Conservation (phyloP, 2,329 filamentous ascomycete species). For the Botrytis byssoidea region DNA sequence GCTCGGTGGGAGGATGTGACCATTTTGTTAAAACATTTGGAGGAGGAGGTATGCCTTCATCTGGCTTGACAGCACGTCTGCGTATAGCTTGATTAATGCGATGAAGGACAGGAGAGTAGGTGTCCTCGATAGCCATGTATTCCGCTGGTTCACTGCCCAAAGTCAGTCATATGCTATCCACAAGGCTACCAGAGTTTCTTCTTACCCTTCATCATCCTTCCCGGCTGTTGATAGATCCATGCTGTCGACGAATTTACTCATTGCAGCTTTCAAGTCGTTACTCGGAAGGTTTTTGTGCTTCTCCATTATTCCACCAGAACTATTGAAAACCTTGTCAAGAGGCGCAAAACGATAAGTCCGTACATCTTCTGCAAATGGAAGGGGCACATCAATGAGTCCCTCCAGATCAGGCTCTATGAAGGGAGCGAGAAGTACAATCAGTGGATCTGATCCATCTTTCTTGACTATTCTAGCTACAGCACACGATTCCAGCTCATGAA, state of each 20-base stretch:
- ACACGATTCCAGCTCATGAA: slow-evolving; percentile 81
- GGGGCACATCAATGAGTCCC: slow-evolving; percentile 82
- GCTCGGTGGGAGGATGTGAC: slow-evolving; percentile 66
- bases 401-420: slow-evolving; percentile 76
- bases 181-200: slow-evolving; percentile 17
- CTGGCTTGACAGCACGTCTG: slow-evolving; percentile 73
- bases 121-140: slow-evolving; percentile 75
- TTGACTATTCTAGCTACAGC: slow-evolving; percentile 81
- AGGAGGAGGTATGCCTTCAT: slow-evolving; percentile 59
- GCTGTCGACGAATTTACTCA: slow-evolving; percentile 87
- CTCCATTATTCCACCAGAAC: slow-evolving; percentile 76
- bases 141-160: slow-evolving; percentile 53
- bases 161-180: slow-evolving; percentile 11
- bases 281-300: slow-evolving; percentile 82
- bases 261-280: slow-evolving; percentile 70
- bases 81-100: slow-evolving; percentile 83
- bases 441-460: slow-evolving; percentile 78
- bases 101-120: slow-evolving; percentile 83
- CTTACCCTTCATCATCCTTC: slow-evolving; percentile 72
- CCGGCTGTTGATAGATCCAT: slow-evolving; percentile 81
- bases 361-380: slow-evolving; percentile 92
- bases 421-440: slow-evolving; percentile 76
- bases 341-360: slow-evolving; percentile 89
- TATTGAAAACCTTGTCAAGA: slow-evolving; percentile 79
- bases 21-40: slow-evolving; percentile 68